These are phyloP conservation scores for Rhodotorula sp. DNA, from an alignment of 1,284 basidiomycete species.

Conservation along the genomic window DNA sequence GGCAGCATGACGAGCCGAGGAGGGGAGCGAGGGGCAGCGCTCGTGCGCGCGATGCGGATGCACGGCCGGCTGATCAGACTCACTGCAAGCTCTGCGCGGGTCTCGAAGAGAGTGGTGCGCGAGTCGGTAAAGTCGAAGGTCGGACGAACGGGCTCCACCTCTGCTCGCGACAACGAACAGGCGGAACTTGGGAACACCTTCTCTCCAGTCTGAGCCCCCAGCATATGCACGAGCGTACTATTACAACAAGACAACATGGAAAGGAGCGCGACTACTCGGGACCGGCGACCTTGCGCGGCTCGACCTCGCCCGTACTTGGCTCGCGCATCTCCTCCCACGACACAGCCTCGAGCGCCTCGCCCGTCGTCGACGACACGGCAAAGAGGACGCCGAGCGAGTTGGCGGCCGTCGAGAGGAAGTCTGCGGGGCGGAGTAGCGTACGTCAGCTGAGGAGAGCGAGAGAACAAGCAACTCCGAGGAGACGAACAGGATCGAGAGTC, in stretches of 20 bases:
- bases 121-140: too few species aligned
- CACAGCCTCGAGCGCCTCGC: slow-evolving; percentile 75
- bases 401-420: slow-evolving; percentile 87
- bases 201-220: too few species aligned
- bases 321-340: slow-evolving; percentile 93
- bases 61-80: too few species aligned
- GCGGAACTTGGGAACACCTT: too few species aligned
- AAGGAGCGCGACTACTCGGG: slow-evolving; percentile 53
- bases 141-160: too few species aligned
- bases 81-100: too few species aligned
- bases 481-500: slow-evolving; percentile 49
- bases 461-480: background rate
- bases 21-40: too few species aligned
- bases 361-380: slow-evolving; percentile 74
- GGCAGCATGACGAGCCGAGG: too few species aligned
- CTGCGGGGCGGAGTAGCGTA: slow-evolving; percentile 53
- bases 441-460: background rate
- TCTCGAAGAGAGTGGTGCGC: too few species aligned
- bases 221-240: background rate
- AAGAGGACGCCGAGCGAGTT: slow-evolving; percentile 93
- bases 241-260: slow-evolving; percentile 3
- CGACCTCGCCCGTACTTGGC: slow-evolving; percentile 73
- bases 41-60: too few species aligned
- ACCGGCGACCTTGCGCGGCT: slow-evolving; percentile 86
- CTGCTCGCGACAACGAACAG: too few species aligned